Percentiles rank a stretch among this genome's conserved stretches.
Conservation (phyloP, 805 yeast species). For the Wickerhamomyces rabaulensis region DNA sequence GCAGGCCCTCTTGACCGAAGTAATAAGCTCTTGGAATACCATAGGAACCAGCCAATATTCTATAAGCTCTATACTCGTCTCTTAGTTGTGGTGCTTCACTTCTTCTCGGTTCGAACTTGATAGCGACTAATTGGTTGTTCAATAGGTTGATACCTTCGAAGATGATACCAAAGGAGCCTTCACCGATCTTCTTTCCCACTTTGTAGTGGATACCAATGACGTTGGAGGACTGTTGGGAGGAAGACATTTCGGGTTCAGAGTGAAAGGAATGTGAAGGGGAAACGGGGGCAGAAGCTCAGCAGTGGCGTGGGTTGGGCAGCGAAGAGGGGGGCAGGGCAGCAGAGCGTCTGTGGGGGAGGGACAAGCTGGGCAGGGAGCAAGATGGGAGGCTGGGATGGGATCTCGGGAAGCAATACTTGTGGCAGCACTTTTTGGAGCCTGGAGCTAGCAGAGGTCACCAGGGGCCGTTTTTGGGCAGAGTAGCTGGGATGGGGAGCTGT, state of each 20-base stretch:
- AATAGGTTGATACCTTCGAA: conserved; percentile 93
- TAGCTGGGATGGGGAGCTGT: too few species aligned
- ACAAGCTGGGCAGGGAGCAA: too few species aligned
- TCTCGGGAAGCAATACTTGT: neutral
- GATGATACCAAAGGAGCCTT: conserved; percentile 96
- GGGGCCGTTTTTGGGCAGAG: neutral
- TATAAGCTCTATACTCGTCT: conserved; percentile 95
- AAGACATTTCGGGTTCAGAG: neutral
- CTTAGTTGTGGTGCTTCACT: conserved; percentile 96
- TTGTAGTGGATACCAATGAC: conserved; percentile 92
- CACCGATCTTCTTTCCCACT: conserved; percentile 96
- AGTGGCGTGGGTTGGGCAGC: neutral
- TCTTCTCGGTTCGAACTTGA: conserved; percentile 94
- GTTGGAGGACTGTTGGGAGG: conserved; percentile 14
- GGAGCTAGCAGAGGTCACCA: neutral
- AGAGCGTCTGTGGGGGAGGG: too few species aligned
- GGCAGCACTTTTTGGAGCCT: neutral
- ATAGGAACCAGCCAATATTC: conserved; percentile 69
- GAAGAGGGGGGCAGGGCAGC: too few species aligned
- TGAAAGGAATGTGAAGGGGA: neutral
- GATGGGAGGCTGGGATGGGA: neutral
- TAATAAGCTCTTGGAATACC: conserved; percentile 97
- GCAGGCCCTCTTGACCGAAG: conserved; percentile 97
- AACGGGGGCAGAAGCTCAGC: too few species aligned
- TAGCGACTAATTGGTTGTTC: conserved; percentile 91